Base-by-base conservation (phyloP, 768 basidiomycete genomes). In the Suillus tomentosus region DNA sequence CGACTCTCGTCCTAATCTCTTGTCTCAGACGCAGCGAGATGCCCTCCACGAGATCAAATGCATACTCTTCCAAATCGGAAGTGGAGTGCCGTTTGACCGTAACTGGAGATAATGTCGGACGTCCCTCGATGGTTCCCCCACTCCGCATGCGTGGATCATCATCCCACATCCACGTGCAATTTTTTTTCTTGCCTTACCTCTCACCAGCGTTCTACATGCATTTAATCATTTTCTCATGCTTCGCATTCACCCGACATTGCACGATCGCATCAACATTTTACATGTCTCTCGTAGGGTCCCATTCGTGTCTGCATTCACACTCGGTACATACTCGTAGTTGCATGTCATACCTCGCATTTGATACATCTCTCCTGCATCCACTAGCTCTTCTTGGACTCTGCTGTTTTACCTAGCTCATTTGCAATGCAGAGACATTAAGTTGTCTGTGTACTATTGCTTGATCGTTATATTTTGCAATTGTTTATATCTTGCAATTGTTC, bases 11-110 rank as follows among this genome's bases (percentile, higher is more conserved):
- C 72, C 72, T 10, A 53, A 68, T 24, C 65, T 79, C 8, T 64
- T 80, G 66, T 72, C 70, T 45, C 58, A 62, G 9, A 74, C 70
- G 59, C 82, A 82, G 68, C 80, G 79, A 53, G 72, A 72, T 58
- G 71, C 71, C 34, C 82, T 88, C 50, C 66, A 73, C 22, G 77
- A 80, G 55, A 78, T 88, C 69, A 87, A 86, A 73, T 78, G 74
- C 60, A 81, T 80, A 22, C 77, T 88, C 63, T 86, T 87, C 70
- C 83, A 85, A 66, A 77, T 79, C 43, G 80, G 68, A 40, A 77
- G 77, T 22, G 74, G 76, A 15, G 74, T 78, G 17, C 77, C 63
- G 69, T 79, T 67, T 76, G 79, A 64, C 66, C 77, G 66, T 70
- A 67, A 75, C 7, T 70, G 73, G 55, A 73, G 75, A 65, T 77